Conservation (phyloP, 495 filamentous ascomycete species). For the Cercophora samala region DNA sequence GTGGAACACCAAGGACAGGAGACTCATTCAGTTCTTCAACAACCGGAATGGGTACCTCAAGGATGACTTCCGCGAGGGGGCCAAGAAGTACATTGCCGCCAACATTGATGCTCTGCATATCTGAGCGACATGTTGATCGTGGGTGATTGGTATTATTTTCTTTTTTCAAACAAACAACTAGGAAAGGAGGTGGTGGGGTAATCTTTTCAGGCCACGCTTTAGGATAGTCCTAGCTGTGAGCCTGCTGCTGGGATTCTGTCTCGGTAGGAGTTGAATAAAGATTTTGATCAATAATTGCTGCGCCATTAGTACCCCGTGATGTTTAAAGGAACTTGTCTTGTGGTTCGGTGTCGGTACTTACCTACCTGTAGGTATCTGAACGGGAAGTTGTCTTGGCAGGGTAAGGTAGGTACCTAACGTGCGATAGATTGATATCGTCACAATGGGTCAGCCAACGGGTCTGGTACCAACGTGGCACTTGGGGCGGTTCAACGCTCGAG, state of each 20-base stretch:
- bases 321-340: neutral
- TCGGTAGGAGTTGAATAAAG: neutral
- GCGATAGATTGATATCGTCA: neutral
- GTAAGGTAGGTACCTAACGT: neutral
- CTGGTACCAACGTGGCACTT: neutral
- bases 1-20: constrained; percentile 48
- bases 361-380: neutral
- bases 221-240: neutral
- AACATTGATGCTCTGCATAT: constrained; percentile 51
- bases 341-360: neutral
- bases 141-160: too few relatives aligned
- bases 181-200: neutral
- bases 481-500: neutral
- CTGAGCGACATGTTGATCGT: constrained; percentile 31
- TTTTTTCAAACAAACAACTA: too few relatives aligned
- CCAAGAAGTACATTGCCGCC: constrained; percentile 46
- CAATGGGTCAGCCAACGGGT: neutral
- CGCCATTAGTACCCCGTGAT: too few relatives aligned
- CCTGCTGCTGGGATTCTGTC: constrained; percentile 2
- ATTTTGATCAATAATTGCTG: neutral
- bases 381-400: neutral
- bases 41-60: constrained; percentile 43
- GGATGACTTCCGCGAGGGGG: constrained; percentile 58
- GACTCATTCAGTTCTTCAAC: constrained; percentile 58
- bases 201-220: neutral